Percentiles rank a stretch among this genome's conserved stretches.
These are phyloP conservation scores for Diddensiella transvaalensis DNA, from an alignment of 805 yeast species.

Conservation along the genomic window DNA sequence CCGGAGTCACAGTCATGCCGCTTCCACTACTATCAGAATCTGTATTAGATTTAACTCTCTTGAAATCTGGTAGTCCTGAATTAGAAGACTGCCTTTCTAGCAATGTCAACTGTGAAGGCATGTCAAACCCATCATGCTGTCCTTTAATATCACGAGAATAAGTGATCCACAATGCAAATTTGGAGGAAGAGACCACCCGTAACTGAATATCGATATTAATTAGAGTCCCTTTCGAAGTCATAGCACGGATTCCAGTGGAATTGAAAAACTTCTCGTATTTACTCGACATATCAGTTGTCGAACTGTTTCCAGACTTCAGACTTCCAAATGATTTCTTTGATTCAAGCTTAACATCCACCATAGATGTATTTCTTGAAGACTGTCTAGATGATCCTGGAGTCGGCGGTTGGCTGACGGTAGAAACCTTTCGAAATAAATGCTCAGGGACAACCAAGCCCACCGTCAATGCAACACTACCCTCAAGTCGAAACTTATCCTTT, in stretches of 20 bases:
- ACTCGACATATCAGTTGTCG: slow-evolving; percentile 1
- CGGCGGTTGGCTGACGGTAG: slow-evolving; percentile 1
- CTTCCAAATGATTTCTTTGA: neutral
- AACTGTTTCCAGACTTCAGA: neutral
- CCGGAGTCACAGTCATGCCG: slow-evolving; percentile 1
- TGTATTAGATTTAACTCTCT: neutral
- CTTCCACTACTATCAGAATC: slow-evolving; percentile 1
- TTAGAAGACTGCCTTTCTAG: slow-evolving; percentile 6
- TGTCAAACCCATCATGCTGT: slow-evolving; percentile 25
- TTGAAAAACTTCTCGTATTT: slow-evolving; percentile 2
- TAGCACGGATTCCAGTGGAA: slow-evolving; percentile 58
- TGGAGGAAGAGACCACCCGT: slow-evolving; percentile 58
- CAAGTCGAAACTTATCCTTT: slow-evolving; percentile 33
- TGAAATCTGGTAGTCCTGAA: neutral
- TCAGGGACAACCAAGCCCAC: slow-evolving; percentile 85
- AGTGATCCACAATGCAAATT: slow-evolving; percentile 78
- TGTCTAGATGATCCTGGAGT: neutral
- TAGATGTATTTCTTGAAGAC: neutral
- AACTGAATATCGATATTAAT: slow-evolving; percentile 76
- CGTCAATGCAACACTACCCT: slow-evolving; percentile 8
- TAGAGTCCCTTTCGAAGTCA: slow-evolving; percentile 63
- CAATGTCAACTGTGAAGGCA: slow-evolving; percentile 57
- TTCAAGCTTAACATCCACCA: neutral
- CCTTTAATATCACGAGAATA: slow-evolving; percentile 53
- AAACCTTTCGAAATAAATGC: slow-evolving; percentile 70